Base-by-base conservation (phyloP, 345 rosid genomes). In the Lepidium didymum region DNA sequence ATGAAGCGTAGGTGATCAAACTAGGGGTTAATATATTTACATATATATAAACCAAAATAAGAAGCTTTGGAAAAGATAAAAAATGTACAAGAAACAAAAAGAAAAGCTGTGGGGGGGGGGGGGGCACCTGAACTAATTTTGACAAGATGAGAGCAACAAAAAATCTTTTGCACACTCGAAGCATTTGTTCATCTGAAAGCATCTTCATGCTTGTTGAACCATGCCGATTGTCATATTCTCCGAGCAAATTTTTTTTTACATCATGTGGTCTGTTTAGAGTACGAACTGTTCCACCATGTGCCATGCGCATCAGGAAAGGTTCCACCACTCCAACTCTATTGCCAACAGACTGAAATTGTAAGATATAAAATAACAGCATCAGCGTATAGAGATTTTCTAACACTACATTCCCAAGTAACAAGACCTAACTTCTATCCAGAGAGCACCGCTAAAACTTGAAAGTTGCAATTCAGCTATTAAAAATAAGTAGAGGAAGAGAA, bases 251-350 rank as follows among this genome's bases (percentile, higher is more conserved):
- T 76, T 66, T 87, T 47, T 62, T 49, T 18, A 65, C 59, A 46
- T 79, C 83, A 38, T 78, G 82, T 56, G 76, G 70, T 76, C 75
- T 83, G 55, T 78, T 82, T 60, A 77, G 62, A 40, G 64, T 59
- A 56, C 79, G 87, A 61, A 84, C 72, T 34, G 91, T 91, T 70
- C 89, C 98, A 71, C 97, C 96, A 83, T 93, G 98, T 34, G 96
- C 98, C 97, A 90, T 93, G 72, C 96, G 96, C 98, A 90, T 93
- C 81, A 93, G 85, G 80, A 87, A 93, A 19, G 97, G 92, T 76
- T 93, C 98, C 27, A 78, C 78, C 55, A 90, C 98, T 74, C 96
- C 98, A 75, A 93, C 91, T 73, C 89, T 87, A 80, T 88, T 87
- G 64, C 96, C 98, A 75, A 90, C 98, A 60, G 97, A 88, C 98